Percentiles rank a stretch among this genome's conserved stretches.
Evolutionary conservation across 2,329 filamentous ascomycete species (phyloP).

Genomic region (Tothia fuscella): DNA sequence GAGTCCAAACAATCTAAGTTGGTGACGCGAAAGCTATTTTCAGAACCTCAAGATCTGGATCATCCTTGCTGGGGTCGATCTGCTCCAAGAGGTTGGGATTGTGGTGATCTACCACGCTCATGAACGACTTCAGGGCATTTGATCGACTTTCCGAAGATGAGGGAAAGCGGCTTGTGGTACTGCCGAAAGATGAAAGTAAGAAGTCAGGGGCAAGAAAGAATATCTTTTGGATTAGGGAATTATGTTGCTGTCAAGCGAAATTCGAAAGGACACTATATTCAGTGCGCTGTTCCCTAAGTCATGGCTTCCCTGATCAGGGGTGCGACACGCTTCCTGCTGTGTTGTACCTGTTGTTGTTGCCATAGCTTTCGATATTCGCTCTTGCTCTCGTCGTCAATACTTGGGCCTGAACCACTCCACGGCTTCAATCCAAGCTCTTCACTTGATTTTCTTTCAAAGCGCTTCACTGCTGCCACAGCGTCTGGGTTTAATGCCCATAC

Average conservation of each 20-base stretch:
- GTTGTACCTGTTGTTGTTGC: constrained; percentile 48
- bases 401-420: constrained; percentile 40
- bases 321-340: constrained; percentile 52
- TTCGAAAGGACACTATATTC: not conserved
- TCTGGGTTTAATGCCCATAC: constrained; percentile 48
- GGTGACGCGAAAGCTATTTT: no score
- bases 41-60: no score
- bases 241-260: not conserved
- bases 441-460: constrained; percentile 38
- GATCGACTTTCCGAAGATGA: no score
- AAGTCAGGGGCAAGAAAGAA: not conserved
- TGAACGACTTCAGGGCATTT: no score
- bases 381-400: constrained; percentile 20
- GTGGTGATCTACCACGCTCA: no score
- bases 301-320: constrained; percentile 42
- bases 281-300: not conserved
- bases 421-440: constrained; percentile 44
- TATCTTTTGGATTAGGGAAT: no score
- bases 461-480: constrained; percentile 39
- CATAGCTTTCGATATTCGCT: constrained; percentile 45
- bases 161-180: no score
- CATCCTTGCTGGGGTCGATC: no score
- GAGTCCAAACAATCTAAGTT: no score
- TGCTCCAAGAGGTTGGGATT: no score
- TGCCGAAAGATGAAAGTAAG: not conserved